phyloP scores from a whole-genome alignment of 176 grass and related monocot genomes.

The Themeda triandra region DNA sequence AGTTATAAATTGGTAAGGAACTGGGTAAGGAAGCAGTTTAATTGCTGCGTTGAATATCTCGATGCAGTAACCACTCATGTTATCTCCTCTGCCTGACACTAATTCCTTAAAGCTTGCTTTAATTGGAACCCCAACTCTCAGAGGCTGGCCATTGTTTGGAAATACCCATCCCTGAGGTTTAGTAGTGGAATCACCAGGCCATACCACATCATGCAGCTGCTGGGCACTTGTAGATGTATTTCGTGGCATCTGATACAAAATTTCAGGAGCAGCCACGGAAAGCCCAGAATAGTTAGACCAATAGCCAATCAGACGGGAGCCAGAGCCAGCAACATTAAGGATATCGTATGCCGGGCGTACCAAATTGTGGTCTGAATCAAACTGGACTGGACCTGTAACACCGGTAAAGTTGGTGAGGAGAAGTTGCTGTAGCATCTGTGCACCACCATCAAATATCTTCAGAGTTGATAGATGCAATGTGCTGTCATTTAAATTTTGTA shows the following conservation, averaged over 20 bases:
- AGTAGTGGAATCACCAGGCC: constrained; percentile 48
- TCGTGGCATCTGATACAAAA: constrained; percentile 49
- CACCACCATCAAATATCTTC: constrained; percentile 58
- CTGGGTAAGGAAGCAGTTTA: constrained; percentile 69
- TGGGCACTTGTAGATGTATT: constrained; percentile 51
- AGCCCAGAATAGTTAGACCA: constrained; percentile 79
- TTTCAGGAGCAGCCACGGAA: constrained; percentile 63
- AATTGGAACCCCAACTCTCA: constrained; percentile 76
- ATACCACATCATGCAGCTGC: constrained; percentile 46
- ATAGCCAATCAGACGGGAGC: constrained; percentile 57
- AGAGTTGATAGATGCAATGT: constrained; percentile 57
- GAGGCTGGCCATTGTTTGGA: constrained; percentile 61
- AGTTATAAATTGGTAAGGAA: constrained; percentile 59
- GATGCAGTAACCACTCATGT: constrained; percentile 62
- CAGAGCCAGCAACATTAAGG: constrained; percentile 52
- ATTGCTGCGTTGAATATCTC: constrained; percentile 75
- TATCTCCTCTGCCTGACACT: constrained; percentile 48
- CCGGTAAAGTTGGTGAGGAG: constrained; percentile 75
- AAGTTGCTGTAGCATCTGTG: constrained; percentile 59
- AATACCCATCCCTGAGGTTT: constrained; percentile 76
- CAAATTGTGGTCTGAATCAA: constrained; percentile 56
- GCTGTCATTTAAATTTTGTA: constrained; percentile 52
- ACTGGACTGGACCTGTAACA: constrained; percentile 56
- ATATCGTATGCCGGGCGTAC: constrained; percentile 72
- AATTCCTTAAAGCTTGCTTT: constrained; percentile 78